A percentile compares a stretch with the other conserved stretches of the same genome.
These are phyloP conservation scores for Xylaria scruposa DNA, from an alignment of 495 filamentous ascomycete species.

Conservation along the genomic window DNA sequence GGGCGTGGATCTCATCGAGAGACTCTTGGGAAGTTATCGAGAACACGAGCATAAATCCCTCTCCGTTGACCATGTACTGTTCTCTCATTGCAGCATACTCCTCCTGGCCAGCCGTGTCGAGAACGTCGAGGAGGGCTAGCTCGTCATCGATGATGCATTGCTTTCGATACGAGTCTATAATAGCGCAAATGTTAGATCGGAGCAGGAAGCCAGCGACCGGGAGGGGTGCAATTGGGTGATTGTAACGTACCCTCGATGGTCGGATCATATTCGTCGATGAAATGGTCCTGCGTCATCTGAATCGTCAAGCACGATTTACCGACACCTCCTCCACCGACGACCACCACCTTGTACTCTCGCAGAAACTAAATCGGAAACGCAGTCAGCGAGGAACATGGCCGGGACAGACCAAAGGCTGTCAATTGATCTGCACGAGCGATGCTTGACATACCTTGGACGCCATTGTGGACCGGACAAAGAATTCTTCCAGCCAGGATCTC, in stretches of 20 bases:
- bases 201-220: not conserved
- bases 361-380: constrained; percentile 72
- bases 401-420: not conserved
- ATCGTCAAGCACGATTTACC: constrained; percentile 99
- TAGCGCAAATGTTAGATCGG: constrained; percentile 22
- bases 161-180: constrained; percentile 96
- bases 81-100: constrained; percentile 99
- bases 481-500: constrained; percentile 20
- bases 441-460: constrained; percentile 51
- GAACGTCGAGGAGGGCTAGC: constrained; percentile 93
- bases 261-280: constrained; percentile 99
- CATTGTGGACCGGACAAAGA: constrained; percentile 46
- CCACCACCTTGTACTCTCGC: constrained; percentile 98
- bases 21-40: constrained; percentile 96
- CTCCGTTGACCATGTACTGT: constrained; percentile 99
- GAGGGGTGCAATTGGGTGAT: constrained; percentile 8
- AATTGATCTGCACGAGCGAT: constrained; percentile 20
- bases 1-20: constrained; percentile 97
- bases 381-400: not conserved
- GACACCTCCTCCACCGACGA: constrained; percentile 96
- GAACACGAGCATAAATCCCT: constrained; percentile 97
- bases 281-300: constrained; percentile 97
- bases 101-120: constrained; percentile 98
- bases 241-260: constrained; percentile 89
- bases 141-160: constrained; percentile 99